These are phyloP conservation scores for Crataegus laevigata DNA, from an alignment of 306 rosid genomes.

Conservation along the genomic window DNA sequence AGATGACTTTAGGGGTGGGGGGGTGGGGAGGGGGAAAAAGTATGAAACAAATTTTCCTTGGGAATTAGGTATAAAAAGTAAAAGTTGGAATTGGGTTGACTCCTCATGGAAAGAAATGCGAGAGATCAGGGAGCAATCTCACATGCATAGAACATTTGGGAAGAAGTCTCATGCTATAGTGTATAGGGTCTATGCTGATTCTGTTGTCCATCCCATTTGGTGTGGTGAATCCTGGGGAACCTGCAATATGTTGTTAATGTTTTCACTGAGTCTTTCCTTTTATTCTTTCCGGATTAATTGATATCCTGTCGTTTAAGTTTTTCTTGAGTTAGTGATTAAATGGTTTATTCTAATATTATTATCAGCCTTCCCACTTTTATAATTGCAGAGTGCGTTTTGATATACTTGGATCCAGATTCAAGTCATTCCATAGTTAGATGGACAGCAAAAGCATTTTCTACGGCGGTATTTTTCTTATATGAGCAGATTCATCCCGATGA, in stretches of 20 bases:
- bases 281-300: background rate
- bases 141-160: background rate
- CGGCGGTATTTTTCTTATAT: conserved; percentile 76
- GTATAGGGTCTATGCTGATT: background rate
- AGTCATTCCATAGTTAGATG: conserved; percentile 64
- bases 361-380: conserved; percentile 99
- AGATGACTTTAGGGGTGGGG: background rate
- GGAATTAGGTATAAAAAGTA: no score
- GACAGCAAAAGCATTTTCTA: conserved; percentile 73
- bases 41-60: no score
- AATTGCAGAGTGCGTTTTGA: conserved; percentile 99
- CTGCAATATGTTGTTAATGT: background rate
- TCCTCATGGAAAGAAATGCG: background rate
- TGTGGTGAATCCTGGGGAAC: background rate
- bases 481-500: conserved; percentile 98
- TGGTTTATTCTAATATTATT: conserved; percentile 59
- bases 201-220: background rate
- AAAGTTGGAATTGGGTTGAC: background rate
- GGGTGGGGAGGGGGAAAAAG: background rate
- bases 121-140: background rate
- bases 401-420: conserved; percentile 93
- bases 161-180: background rate
- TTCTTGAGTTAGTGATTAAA: conserved; percentile 13
- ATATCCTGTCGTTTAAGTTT: conserved; percentile 7
- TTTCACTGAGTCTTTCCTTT: background rate